These are phyloP conservation scores for Stephanodiscus triporus DNA, from an alignment of 108 stramenopile genomes.

Conservation along the genomic window DNA sequence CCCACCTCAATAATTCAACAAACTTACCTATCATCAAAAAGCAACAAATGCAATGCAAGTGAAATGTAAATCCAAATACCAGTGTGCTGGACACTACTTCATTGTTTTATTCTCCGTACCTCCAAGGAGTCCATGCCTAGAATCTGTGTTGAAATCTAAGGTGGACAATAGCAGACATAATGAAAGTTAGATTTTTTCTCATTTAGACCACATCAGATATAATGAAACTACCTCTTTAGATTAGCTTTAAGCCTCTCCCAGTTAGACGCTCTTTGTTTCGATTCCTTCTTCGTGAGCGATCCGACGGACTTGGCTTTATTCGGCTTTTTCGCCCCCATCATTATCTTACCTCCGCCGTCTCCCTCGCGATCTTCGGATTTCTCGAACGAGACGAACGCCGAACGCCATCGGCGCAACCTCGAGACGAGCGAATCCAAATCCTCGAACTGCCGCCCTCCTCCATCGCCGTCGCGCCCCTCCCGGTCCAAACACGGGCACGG, in stretches of 20 bases:
- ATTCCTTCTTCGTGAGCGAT: conserved; percentile 58
- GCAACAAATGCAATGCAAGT: too few species aligned
- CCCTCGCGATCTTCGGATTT: not conserved
- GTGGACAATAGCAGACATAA: too few species aligned
- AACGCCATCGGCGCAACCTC: conserved; percentile 41
- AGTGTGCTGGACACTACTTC: too few species aligned
- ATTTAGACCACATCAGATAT: too few species aligned
- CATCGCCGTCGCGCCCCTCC: not conserved
- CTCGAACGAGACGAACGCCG: conserved; percentile 31
- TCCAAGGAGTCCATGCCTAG: too few species aligned
- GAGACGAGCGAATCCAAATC: conserved; percentile 24
- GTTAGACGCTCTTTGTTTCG: conserved; percentile 49
- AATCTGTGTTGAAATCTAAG: too few species aligned
- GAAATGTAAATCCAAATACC: too few species aligned
- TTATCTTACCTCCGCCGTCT: not conserved
- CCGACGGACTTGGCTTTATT: conserved; percentile 11
- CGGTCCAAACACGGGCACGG: conserved; percentile 34
- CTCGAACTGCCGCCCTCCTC: conserved; percentile 12
- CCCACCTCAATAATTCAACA: too few species aligned
- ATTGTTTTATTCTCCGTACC: too few species aligned
- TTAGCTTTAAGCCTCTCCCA: conserved; percentile 27
- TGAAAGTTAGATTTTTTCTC: too few species aligned
- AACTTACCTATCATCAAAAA: too few species aligned
- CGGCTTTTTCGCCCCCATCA: conserved; percentile 14
- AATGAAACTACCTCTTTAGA: too few species aligned